Evolutionary conservation across 306 rosid genomes (phyloP), one percentile per base, ranked within the genome.

Genomic region (Trifolium subterraneum): DNA sequence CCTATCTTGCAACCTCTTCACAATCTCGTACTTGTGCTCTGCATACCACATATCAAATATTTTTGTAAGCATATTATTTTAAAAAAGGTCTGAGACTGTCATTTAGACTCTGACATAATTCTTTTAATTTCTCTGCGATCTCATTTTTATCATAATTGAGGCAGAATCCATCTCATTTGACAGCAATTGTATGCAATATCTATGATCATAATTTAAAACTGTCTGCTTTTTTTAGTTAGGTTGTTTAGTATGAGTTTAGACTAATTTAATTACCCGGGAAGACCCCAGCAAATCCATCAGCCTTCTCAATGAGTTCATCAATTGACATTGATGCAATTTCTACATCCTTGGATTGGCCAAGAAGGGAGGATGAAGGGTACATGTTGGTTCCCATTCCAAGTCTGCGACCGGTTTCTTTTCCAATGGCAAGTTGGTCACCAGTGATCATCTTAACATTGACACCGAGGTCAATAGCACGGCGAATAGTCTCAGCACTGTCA

Each of bases 1-100:
- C 76, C 71, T 86, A 7, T 89, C 93, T 45, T 92, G 97, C 29
- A 92, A 80, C 83, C 75, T 92, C 89, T 86, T 92, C 10, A 92
- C 97, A 68, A 92, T 92, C 82, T 92, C 97, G n/a, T 88, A 92
- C 85, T 92, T 92, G 82, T 92, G 97, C 80, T 92, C 97, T 92
- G 85, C 81, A 83, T 68, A 1, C 4, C 33, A 74, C 68, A 75
- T 35, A 16, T 8, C 68, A 50, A 22, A 70, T 11, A 18, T 70
- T 35, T 72, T 71, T 39, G 36, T 44, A 47, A 51, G 36, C 31
- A 5, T 12, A 29, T 27, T 36, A 29, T 35, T 39, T n/a, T 7
- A 4, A 5, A 56, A 55, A 56, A 56, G 62, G 16, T 56, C 3
- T 6, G 35, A 14, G 16, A 56, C n/a, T 4, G 7, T 23, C 7